A percentile compares a stretch with the other conserved stretches of the same genome.
Conservation (phyloP, 2,329 filamentous ascomycete genomes). For the Trichothecium sympodiale region DNA sequence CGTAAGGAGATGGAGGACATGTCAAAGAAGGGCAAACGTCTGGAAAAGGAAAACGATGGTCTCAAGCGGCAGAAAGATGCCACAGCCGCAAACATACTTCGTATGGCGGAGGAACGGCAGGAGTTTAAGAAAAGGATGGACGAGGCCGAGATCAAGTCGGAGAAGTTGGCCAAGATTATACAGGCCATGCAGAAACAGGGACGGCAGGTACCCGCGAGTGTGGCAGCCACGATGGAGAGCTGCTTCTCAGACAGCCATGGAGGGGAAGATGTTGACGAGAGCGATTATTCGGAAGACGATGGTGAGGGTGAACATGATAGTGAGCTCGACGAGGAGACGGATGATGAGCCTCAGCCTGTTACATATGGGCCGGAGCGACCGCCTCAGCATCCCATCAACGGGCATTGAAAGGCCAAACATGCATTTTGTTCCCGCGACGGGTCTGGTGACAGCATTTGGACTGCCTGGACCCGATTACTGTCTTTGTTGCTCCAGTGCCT, state of each 20-base stretch:
- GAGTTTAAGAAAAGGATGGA: conserved; percentile 60
- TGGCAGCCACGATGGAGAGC: conserved; percentile 48
- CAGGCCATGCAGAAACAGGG: conserved; percentile 94
- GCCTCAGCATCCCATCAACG: conserved; percentile 31
- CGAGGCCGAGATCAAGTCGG: conserved; percentile 57
- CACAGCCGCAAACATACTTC: conserved; percentile 87
- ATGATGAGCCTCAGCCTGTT: conserved; percentile 28
- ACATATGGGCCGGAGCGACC: conserved; percentile 38
- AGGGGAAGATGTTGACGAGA: conserved; percentile 29
- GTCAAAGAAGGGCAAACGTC: conserved; percentile 95
- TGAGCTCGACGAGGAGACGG: conserved; percentile 54
- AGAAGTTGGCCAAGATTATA: conserved; percentile 88
- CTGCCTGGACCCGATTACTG: too few relatives aligned
- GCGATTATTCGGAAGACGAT: conserved; percentile 54
- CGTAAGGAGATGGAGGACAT: conserved; percentile 99
- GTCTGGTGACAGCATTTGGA: too few relatives aligned
- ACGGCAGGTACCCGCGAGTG: conserved; percentile 59
- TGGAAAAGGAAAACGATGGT: conserved; percentile 92
- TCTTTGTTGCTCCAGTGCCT: too few relatives aligned
- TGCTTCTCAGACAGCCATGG: conserved; percentile 43
- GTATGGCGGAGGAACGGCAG: conserved; percentile 94
- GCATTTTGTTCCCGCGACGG: too few relatives aligned
- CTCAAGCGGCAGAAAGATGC: conserved; percentile 88
- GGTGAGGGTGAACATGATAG: conserved; percentile 51
- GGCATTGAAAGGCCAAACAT: conserved; percentile 17